Conservation (phyloP, 768 basidiomycete species). For the Amyloporia xantha region DNA sequence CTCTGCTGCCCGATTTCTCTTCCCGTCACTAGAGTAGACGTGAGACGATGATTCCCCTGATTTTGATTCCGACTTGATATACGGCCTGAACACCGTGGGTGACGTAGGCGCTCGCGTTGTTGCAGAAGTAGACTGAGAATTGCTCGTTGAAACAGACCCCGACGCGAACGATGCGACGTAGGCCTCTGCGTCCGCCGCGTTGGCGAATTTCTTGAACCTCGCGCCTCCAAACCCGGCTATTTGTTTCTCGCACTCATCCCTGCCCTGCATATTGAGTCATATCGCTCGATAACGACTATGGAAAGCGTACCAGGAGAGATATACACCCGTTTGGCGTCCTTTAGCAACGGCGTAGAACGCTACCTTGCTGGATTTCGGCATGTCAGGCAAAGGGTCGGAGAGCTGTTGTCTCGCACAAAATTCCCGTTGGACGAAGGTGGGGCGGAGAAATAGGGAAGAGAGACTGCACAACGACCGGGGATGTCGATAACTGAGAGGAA, state of each 20-base stretch:
- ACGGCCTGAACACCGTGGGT: neutral
- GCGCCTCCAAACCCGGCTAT: constrained; percentile 58
- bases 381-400: no score
- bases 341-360: constrained; percentile 66
- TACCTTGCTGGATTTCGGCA: constrained; percentile 34
- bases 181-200: constrained; percentile 46
- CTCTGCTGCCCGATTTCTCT: constrained; percentile 8
- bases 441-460: neutral
- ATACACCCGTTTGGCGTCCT: constrained; percentile 64
- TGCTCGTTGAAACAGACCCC: neutral
- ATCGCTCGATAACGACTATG: neutral
- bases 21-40: constrained; percentile 1
- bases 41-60: constrained; percentile 2
- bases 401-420: no score
- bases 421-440: neutral
- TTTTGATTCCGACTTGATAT: neutral
- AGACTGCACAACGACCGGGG: neutral
- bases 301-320: constrained; percentile 53
- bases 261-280: constrained; percentile 22
- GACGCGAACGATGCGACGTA: constrained; percentile 33
- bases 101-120: neutral
- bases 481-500: neutral
- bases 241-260: constrained; percentile 69
- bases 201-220: constrained; percentile 61
- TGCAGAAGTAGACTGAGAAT: neutral